Base-by-base conservation (phyloP, 345 rosid genomes). In the Sonneratia caseolaris region DNA sequence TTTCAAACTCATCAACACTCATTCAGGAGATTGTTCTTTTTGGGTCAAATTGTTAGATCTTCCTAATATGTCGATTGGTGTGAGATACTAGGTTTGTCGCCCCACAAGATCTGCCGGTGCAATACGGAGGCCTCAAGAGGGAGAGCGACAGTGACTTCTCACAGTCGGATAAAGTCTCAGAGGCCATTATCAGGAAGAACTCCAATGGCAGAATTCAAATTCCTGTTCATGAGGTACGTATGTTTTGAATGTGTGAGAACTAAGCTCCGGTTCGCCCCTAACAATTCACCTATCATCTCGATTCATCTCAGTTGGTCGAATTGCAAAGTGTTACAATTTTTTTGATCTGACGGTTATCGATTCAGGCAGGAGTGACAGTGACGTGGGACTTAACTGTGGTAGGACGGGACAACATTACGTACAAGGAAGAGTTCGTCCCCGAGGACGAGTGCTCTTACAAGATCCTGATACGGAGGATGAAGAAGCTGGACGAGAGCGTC, bases 361-460 rank as follows among this genome's bases (percentile, higher is more conserved):
- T 43, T 45, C 19, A 86, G 90, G 77, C n/a, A 9, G 91, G 89
- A 37, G 80, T 82, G 40, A 85, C 85, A 7, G 27, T 85, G 36
- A 55, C 70, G 0, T 86, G 89, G 93, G 90, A 88, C 43, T 64
- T 82, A 21, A 81, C 85, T 0, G 85, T 83, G 69, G 82, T 84
- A 22, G 89, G 87, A 78, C 80, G 88, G 87, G 86, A 85, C 45
- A 35, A 12, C 2, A 84, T 84, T 62, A 11, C 42, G 3, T 85
- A 77, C 76, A 85, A 77, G 80, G 89, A 89, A 67, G 83, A 82
- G 78, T 87, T 89, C 84, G 64, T 86, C 37, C 94, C 89, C 0
- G 83, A 84, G 1, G 89, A 86, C 57, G 94, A 89, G 66, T 87
- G 94, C 15, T 86, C 89, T 0, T 89, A 86, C 77, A 75, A 9